Base-by-base conservation (phyloP, 2,329 filamentous ascomycete species). In the Fusarium agapanthi region DNA sequence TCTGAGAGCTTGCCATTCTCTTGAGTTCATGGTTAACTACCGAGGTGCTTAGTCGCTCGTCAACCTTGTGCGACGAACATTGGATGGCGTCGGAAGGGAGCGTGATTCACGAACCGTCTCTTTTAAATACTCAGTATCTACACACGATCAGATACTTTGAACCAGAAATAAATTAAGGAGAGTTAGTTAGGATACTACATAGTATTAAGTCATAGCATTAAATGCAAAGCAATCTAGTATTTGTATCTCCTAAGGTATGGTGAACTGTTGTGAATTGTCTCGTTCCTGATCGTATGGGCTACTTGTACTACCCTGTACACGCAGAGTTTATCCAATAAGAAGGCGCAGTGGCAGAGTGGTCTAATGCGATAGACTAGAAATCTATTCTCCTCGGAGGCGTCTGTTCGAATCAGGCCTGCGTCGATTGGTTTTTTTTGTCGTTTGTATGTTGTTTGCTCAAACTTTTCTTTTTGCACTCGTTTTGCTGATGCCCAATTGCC, bases 321-420 rank as follows among this genome's bases (percentile, higher is more conserved):
- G 0, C 0, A 10, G 10, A 18, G 3, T n/a, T n/a, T 3, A 69
- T 24, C 65, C 59, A 69, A 69, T 69, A 4, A 65, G 16, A 61
- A 70, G 67, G 67, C 67, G 65, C 61, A 65, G 67, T 70, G 67
- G 67, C 67, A 69, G 67, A 70, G 67, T 70, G 67, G 67, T 70
- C 67, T 70, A 70, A 70, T 69, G 65, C 67, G 67, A 69, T 69
- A 70, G 65, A 70, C 67, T 70, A 70, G 67, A 70, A 70, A 70
- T 70, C 65, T 70, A 69, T 69, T 70, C 67, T 70, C 67, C 8
- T 70, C 67, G 67, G 67, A 70, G 67, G 67, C 67, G 65, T 70
- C 64, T 69, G 67, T 70, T 70, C 67, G 65, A 70, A 70, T 70
- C 67, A 69, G 65, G 65, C 65, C 67, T 65, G 61, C 65, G 67